A percentile compares a stretch with the other conserved stretches of the same genome.
These are phyloP conservation scores for Lipomyces sp. DNA, from an alignment of 805 yeast species.

Conservation along the genomic window DNA sequence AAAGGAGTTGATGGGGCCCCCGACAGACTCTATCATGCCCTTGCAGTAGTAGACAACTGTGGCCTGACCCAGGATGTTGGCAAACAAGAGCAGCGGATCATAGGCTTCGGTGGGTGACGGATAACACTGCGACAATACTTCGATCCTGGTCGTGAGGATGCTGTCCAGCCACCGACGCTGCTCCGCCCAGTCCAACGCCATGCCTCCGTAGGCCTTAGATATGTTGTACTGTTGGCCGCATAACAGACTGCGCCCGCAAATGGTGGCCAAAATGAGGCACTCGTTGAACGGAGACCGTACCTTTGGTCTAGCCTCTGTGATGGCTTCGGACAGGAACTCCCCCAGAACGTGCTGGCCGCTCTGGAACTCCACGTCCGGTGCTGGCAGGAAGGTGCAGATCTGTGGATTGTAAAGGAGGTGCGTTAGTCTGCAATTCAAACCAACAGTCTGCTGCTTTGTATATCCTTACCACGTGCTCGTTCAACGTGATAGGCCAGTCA, in stretches of 20 bases:
- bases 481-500: not conserved
- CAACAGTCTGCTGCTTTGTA: not conserved
- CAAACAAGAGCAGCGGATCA: not conserved
- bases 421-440: not conserved
- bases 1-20: not conserved
- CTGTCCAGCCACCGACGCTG: constrained; percentile 1
- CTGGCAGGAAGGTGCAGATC: not conserved
- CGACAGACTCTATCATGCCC: not conserved
- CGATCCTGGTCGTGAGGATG: not conserved
- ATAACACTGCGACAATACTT: not conserved
- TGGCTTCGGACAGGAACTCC: not conserved
- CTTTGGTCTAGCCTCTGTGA: not conserved
- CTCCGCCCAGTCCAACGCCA: not conserved
- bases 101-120: not conserved
- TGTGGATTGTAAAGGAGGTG: not conserved
- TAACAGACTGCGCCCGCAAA: not conserved
- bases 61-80: not conserved
- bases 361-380: not conserved
- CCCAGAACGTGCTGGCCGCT: not conserved
- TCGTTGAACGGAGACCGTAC: not conserved
- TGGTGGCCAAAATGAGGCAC: not conserved
- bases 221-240: not conserved
- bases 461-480: not conserved
- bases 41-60: not conserved
- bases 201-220: not conserved